These are phyloP conservation scores for Nakaseomyces uthaithaninus DNA, from an alignment of 1,139 yeast species.

Conservation along the genomic window DNA sequence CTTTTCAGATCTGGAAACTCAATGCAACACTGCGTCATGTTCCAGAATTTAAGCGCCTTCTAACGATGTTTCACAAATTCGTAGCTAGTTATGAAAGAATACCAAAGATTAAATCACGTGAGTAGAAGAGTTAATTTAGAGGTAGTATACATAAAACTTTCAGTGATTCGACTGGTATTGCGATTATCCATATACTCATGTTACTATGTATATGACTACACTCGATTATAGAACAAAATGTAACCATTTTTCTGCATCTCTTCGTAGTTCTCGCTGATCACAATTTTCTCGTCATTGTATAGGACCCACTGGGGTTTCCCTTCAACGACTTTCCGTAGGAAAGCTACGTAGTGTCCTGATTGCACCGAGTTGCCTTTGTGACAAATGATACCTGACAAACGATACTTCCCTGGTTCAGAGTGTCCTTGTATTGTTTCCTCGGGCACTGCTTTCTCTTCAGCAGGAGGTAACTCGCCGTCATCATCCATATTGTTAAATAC, in stretches of 20 bases:
- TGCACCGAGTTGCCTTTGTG: conserved; percentile 94
- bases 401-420: conserved; percentile 37
- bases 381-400: conserved; percentile 66
- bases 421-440: conserved; percentile 26
- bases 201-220: background rate
- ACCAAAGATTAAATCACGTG: no score
- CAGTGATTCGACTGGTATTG: no score
- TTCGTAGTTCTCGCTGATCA: conserved; percentile 46
- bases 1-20: no score
- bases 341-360: conserved; percentile 93
- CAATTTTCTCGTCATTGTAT: conserved; percentile 92
- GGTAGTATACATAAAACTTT: no score
- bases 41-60: conserved; percentile 5
- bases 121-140: no score
- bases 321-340: conserved; percentile 42
- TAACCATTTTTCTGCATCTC: conserved; percentile 61
- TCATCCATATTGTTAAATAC: conserved; percentile 71
- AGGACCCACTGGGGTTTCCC: conserved; percentile 60
- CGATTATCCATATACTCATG: no score
- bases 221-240: conserved; percentile 37
- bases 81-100: background rate
- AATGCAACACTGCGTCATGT: conserved; percentile 1
- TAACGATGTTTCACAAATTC: background rate
- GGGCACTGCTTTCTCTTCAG: conserved; percentile 7
- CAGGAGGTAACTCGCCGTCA: conserved; percentile 35